These are phyloP conservation scores for Aquilaria agallochum DNA, from an alignment of 441 rosid species.

Conservation along the genomic window DNA sequence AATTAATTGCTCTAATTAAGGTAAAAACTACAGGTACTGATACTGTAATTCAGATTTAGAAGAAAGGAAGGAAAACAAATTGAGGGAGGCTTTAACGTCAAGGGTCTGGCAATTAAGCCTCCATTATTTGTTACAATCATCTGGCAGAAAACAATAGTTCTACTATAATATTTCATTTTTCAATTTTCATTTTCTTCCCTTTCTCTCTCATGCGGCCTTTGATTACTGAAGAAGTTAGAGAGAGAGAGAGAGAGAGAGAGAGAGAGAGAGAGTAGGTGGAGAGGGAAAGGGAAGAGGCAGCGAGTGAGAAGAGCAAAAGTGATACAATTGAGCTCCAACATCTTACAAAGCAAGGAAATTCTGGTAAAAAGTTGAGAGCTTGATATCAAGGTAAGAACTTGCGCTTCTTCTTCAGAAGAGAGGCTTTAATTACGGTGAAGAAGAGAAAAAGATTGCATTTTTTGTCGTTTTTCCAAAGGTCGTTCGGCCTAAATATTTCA, in stretches of 20 bases:
- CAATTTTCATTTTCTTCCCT: background rate
- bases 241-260: slow-evolving; percentile 16
- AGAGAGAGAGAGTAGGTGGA: slow-evolving; percentile 32
- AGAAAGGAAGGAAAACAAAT: no score
- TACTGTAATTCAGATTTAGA: slow-evolving; percentile 5
- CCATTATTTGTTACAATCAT: no score
- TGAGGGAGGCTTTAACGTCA: background rate
- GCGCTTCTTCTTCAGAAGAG: background rate
- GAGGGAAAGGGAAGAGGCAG: slow-evolving; percentile 13
- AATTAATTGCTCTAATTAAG: slow-evolving; percentile 9
- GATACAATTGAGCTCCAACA: slow-evolving; percentile 35
- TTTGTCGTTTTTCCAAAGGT: slow-evolving; percentile 7
- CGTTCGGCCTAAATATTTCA: slow-evolving; percentile 19
- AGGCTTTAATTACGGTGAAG: background rate
- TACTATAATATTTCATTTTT: background rate
- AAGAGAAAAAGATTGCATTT: slow-evolving; percentile 10
- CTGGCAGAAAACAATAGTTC: background rate
- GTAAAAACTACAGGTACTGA: slow-evolving; percentile 8
- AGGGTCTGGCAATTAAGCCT: no score
- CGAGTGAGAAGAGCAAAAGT: slow-evolving; percentile 13
- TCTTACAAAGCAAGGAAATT: slow-evolving; percentile 14
- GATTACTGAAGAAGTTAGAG: slow-evolving; percentile 24
- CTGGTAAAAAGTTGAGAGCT: slow-evolving; percentile 12
- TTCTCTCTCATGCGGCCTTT: slow-evolving; percentile 10
- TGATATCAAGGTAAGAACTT: slow-evolving; percentile 31